Percentiles rank a stretch among this genome's conserved stretches.
Conservation (phyloP, 2,329 filamentous ascomycete genomes). For the Hypocrella siamensis region DNA sequence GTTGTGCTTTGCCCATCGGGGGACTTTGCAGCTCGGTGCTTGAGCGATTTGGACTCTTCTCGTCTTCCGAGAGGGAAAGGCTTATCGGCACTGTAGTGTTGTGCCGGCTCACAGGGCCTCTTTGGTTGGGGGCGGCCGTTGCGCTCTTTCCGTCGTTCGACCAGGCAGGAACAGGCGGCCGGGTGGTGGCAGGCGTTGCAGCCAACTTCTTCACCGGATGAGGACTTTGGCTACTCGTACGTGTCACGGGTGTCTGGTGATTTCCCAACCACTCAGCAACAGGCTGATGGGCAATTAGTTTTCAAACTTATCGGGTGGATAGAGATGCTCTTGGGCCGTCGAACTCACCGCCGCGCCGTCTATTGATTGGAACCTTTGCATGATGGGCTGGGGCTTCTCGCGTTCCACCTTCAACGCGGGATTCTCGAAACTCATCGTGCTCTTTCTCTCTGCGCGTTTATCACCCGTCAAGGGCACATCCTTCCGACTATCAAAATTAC, state of each 20-base stretch:
- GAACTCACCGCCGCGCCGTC: conserved; percentile 18
- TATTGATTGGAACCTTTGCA: conserved; percentile 16
- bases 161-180: conserved; percentile 39
- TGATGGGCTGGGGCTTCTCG: conserved; percentile 13
- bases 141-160: conserved; percentile 18
- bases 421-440: conserved; percentile 19
- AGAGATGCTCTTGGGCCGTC: not conserved
- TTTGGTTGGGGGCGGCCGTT: conserved; percentile 7
- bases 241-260: conserved; percentile 20
- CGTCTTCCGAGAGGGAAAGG: conserved; percentile 44
- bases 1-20: conserved; percentile 23
- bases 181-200: conserved; percentile 31
- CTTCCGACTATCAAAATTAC: conserved; percentile 86
- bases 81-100: conserved; percentile 26
- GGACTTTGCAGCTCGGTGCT: conserved; percentile 36
- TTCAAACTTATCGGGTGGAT: too few relatives aligned
- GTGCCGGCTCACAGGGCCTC: conserved; percentile 10
- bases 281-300: conserved; percentile 6
- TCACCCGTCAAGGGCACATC: conserved; percentile 58
- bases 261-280: conserved; percentile 26
- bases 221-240: conserved; percentile 19
- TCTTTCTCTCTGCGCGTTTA: conserved; percentile 30
- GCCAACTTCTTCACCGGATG: conserved; percentile 37
- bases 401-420: conserved; percentile 17
- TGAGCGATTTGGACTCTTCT: conserved; percentile 37